A percentile compares a stretch with the other conserved stretches of the same genome.
phyloP scores from a whole-genome alignment of 2,329 filamentous ascomycete genomes.

The Clonostachys rosea region DNA sequence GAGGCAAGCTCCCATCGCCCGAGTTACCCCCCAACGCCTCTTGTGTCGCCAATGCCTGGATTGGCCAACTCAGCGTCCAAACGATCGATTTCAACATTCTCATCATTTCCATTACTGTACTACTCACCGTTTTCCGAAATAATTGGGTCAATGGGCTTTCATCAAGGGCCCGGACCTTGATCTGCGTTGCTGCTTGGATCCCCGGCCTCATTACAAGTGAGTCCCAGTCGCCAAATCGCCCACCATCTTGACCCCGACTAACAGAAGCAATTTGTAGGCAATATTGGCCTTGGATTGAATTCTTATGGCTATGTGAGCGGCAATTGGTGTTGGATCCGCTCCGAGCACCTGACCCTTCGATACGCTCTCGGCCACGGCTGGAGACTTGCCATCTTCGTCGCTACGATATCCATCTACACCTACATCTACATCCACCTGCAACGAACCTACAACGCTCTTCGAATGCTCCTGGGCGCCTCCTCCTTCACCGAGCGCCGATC shows the following conservation, averaged over 20 bases:
- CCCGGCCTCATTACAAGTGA: slow-evolving; percentile 28
- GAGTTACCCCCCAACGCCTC: slow-evolving; percentile 9
- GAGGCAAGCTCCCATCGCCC: slow-evolving; percentile 12
- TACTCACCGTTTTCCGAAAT: slow-evolving; percentile 5
- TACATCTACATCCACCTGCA: slow-evolving; percentile 22
- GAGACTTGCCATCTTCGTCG: slow-evolving; percentile 32
- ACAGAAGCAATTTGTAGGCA: not conserved
- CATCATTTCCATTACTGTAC: slow-evolving; percentile 34
- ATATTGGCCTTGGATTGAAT: slow-evolving; percentile 5
- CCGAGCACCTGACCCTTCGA: slow-evolving; percentile 20
- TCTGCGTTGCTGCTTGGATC: slow-evolving; percentile 32
- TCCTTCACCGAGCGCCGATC: too few species aligned
- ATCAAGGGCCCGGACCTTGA: slow-evolving; percentile 13
- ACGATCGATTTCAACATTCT: slow-evolving; percentile 35
- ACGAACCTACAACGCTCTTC: too few species aligned
- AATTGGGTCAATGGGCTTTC: too few species aligned
- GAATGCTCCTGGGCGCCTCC: too few species aligned
- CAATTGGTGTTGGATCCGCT: slow-evolving; percentile 38
- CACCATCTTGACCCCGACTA: not conserved
- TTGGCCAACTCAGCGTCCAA: slow-evolving; percentile 39
- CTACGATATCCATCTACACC: slow-evolving; percentile 29
- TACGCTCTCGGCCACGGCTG: slow-evolving; percentile 36
- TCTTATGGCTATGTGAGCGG: slow-evolving; percentile 26
- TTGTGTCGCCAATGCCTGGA: slow-evolving; percentile 35
- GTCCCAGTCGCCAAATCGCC: not conserved